phyloP scores from a whole-genome alignment of 2,329 filamentous ascomycete genomes.

The Clarireedia sp. region DNA sequence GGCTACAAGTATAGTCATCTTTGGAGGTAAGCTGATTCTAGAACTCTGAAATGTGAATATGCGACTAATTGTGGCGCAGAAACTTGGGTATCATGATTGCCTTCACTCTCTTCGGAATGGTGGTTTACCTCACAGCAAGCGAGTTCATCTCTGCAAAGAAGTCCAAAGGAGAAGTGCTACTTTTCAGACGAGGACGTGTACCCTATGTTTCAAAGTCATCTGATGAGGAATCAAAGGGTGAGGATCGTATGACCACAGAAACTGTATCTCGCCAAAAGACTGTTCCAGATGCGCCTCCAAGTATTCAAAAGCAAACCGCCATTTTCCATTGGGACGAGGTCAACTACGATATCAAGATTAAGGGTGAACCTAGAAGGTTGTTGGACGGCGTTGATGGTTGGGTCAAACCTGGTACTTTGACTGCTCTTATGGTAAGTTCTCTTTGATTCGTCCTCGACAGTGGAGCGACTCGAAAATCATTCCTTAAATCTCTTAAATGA shows the following conservation, averaged over 20 bases:
- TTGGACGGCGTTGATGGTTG: slow-evolving; percentile 83
- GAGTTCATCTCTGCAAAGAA: slow-evolving; percentile 59
- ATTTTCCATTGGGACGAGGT: slow-evolving; percentile 46
- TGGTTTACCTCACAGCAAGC: slow-evolving; percentile 54
- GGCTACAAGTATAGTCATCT: slow-evolving; percentile 50
- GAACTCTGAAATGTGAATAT: slow-evolving; percentile 18
- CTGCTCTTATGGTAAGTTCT: slow-evolving; percentile 61
- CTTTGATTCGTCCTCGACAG: not conserved
- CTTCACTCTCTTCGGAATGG: slow-evolving; percentile 54
- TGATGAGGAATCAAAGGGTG: slow-evolving; percentile 19
- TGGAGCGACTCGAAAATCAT: not conserved
- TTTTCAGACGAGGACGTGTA: slow-evolving; percentile 62
- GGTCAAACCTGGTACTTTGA: slow-evolving; percentile 87
- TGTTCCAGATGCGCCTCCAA: slow-evolving; percentile 37
- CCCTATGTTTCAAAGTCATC: slow-evolving; percentile 12
- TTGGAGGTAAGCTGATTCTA: slow-evolving; percentile 43
- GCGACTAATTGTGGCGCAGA: slow-evolving; percentile 13
- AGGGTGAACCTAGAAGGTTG: slow-evolving; percentile 65
- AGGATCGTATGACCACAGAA: slow-evolving; percentile 33
- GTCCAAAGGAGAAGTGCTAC: slow-evolving; percentile 69
- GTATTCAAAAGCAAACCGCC: slow-evolving; percentile 37
- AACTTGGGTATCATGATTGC: slow-evolving; percentile 63
- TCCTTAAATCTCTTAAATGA: too few relatives aligned
- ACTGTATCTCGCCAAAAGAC: slow-evolving; percentile 38
- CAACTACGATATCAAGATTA: slow-evolving; percentile 62